Conservation (phyloP, 805 yeast genomes). For the Teunomyces barrocoloradensis region DNA sequence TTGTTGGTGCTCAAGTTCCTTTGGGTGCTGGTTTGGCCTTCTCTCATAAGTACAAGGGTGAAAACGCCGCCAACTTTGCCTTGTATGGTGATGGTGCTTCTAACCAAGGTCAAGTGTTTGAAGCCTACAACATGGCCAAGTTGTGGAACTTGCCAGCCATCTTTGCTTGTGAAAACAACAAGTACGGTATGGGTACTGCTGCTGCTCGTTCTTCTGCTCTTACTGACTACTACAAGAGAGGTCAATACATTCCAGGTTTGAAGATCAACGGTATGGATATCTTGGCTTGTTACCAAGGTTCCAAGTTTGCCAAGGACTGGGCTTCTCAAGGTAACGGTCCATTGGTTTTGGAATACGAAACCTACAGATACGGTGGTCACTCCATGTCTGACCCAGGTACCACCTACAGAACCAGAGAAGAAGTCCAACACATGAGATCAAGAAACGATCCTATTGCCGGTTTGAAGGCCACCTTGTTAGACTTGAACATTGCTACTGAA, state of each 20-base stretch:
- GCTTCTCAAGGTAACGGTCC: slow-evolving; percentile 92
- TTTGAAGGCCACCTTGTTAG: slow-evolving; percentile 81
- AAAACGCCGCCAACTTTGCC: slow-evolving; percentile 75
- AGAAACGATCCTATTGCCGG: slow-evolving; percentile 98
- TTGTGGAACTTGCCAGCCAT: slow-evolving; percentile 95
- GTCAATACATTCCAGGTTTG: slow-evolving; percentile 98
- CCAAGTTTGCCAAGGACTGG: slow-evolving; percentile 97
- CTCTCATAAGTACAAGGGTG: slow-evolving; percentile 91
- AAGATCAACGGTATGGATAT: slow-evolving; percentile 99
- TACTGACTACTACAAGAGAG: slow-evolving; percentile 97
- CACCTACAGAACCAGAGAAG: slow-evolving; percentile 99
- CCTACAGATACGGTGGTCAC: slow-evolving; percentile 99
- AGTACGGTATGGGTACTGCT: slow-evolving; percentile 99
- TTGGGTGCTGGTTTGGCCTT: slow-evolving; percentile 98
- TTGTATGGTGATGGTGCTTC: slow-evolving; percentile 99
- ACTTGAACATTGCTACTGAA: slow-evolving; percentile 83
- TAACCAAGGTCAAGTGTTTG: slow-evolving; percentile 99
- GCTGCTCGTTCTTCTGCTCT: slow-evolving; percentile 96
- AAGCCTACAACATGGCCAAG: slow-evolving; percentile 98
- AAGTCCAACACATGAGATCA: slow-evolving; percentile 98
- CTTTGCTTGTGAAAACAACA: slow-evolving; percentile 97
- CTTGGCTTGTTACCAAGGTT: slow-evolving; percentile 91
- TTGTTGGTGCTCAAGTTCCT: slow-evolving; percentile 99
- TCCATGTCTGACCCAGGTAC: slow-evolving; percentile 99
- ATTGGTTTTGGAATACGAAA: slow-evolving; percentile 91